These are phyloP conservation scores for Monilinia fructigena DNA, from an alignment of 2,329 filamentous ascomycete genomes.

Conservation along the genomic window DNA sequence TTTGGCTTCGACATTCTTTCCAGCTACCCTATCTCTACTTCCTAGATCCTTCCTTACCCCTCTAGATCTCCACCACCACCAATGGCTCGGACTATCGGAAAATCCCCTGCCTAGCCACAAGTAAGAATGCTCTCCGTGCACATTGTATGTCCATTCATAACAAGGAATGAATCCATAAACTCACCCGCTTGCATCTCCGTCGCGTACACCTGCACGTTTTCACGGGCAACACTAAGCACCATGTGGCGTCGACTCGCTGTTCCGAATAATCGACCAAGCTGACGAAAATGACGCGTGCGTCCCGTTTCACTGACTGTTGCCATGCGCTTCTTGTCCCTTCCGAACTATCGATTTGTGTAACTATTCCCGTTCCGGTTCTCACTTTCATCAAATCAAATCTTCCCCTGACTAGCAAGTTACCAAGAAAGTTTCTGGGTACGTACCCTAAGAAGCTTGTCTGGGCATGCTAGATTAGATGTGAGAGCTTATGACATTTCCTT, in stretches of 20 bases:
- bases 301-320: not conserved
- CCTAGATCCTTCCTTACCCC: not conserved
- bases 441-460: not conserved
- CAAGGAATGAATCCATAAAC: no score
- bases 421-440: not conserved
- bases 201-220: not conserved
- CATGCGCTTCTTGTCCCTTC: not conserved
- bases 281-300: not conserved
- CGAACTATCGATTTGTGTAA: not conserved
- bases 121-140: not conserved
- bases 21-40: not conserved
- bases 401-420: not conserved
- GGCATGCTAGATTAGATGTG: not conserved
- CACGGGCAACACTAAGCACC: not conserved
- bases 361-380: not conserved
- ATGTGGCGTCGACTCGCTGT: not conserved
- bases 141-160: no score
- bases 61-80: not conserved
- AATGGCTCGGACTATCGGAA: slow-evolving; percentile 3
- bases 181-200: not conserved
- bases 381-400: not conserved
- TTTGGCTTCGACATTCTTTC: not conserved
- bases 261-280: not conserved
- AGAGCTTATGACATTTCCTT: not conserved
- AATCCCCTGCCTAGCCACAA: not conserved